Conservation (phyloP, 257 asterid genomes). For the Oldenlandia corymbosa region DNA sequence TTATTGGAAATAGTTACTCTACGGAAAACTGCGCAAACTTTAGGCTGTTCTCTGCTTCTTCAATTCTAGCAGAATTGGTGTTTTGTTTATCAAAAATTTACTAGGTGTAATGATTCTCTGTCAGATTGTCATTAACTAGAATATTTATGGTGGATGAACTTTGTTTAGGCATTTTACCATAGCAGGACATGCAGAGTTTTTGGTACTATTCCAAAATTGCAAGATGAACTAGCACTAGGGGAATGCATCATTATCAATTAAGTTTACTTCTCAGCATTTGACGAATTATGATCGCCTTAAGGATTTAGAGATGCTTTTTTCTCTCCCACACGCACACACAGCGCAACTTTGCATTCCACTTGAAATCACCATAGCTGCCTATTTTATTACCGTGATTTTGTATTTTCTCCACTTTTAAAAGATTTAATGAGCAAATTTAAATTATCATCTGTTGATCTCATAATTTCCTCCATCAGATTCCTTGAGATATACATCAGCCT, state of each 20-base stretch:
- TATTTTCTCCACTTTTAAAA: not conserved
- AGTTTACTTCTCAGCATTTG: not conserved
- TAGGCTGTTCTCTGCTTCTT: not conserved
- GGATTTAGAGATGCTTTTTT: not conserved
- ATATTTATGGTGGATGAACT: no score
- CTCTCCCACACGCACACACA: not conserved
- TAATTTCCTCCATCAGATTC: slow-evolving; percentile 47
- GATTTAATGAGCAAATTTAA: not conserved
- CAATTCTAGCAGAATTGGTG: not conserved
- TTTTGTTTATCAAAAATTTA: no score
- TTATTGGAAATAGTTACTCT: not conserved
- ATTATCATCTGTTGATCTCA: not conserved
- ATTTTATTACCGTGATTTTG: not conserved
- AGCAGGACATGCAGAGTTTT: no score
- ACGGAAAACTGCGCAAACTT: not conserved
- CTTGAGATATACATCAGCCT: slow-evolving; percentile 79
- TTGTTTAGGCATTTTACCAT: no score
- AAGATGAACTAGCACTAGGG: no score
- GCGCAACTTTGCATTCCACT: not conserved
- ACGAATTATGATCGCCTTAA: not conserved
- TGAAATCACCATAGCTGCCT: not conserved
- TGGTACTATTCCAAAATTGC: no score
- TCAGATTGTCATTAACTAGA: not conserved
- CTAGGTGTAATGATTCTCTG: not conserved
- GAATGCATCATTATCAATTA: not conserved